Evolutionary conservation across 768 basidiomycete genomes (phyloP).

Genomic region (Mycena metata): DNA sequence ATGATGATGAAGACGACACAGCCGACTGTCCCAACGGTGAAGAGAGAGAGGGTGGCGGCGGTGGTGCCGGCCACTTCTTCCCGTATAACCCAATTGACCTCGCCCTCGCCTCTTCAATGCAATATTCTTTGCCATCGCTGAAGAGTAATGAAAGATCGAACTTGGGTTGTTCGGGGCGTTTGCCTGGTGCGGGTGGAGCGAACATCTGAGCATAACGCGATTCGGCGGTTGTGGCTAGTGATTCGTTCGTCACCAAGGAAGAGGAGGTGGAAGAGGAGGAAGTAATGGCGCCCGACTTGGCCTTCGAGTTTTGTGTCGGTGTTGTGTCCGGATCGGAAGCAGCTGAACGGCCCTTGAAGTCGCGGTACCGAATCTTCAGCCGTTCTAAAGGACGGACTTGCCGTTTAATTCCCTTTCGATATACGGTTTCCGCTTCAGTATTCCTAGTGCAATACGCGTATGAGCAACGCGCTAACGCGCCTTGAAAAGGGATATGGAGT

Average conservation of each 20-base stretch:
- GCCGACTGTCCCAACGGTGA: slow-evolving; percentile 37
- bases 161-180: slow-evolving; percentile 77
- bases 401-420: slow-evolving; percentile 84
- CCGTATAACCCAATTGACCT: slow-evolving; percentile 85
- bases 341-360: slow-evolving; percentile 77
- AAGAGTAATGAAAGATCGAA: slow-evolving; percentile 80
- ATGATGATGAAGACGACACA: slow-evolving; percentile 48
- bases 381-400: slow-evolving; percentile 87
- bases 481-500: slow-evolving; percentile 34
- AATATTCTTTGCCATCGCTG: slow-evolving; percentile 90
- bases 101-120: slow-evolving; percentile 86
- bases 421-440: slow-evolving; percentile 85
- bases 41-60: slow-evolving; percentile 61
- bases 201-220: slow-evolving; percentile 80
- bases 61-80: slow-evolving; percentile 85
- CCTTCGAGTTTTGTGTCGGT: slow-evolving; percentile 43
- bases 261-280: slow-evolving; percentile 46
- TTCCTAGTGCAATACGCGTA: slow-evolving; percentile 57
- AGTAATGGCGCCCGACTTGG: slow-evolving; percentile 37
- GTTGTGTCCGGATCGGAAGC: slow-evolving; percentile 46
- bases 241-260: slow-evolving; percentile 45
- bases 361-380: slow-evolving; percentile 83
- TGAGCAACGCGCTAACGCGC: not conserved
- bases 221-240: slow-evolving; percentile 56
- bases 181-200: slow-evolving; percentile 75